These are phyloP conservation scores for Xylariaceae sp. DNA, from an alignment of 2,329 filamentous ascomycete species.

Conservation along the genomic window DNA sequence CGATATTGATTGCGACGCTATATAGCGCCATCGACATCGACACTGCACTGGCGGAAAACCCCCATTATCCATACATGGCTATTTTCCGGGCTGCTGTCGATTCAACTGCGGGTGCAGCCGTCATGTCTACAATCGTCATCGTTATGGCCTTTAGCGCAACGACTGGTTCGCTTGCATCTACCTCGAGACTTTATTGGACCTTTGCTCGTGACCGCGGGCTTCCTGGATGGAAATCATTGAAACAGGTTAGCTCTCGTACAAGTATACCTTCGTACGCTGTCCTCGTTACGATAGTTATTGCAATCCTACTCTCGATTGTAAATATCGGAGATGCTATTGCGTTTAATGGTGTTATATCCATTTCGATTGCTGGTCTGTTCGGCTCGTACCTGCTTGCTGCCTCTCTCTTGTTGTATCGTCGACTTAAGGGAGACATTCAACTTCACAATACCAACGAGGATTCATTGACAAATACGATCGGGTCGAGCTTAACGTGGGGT, in stretches of 20 bases:
- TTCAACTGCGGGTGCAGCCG: conserved; percentile 50
- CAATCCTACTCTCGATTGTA: conserved; percentile 28
- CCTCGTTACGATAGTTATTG: conserved; percentile 20
- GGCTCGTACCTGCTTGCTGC: conserved; percentile 29
- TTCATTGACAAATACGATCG: too few species aligned
- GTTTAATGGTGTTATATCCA: conserved; percentile 30
- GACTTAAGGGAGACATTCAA: conserved; percentile 36
- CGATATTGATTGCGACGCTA: conserved; percentile 11
- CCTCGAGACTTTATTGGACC: conserved; percentile 60
- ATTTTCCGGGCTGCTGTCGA: conserved; percentile 41
- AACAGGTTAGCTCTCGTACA: conserved; percentile 26
- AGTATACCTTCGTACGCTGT: conserved; percentile 28
- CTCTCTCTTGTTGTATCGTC: conserved; percentile 42
- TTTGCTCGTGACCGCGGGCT: conserved; percentile 41
- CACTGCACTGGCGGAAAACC: not conserved
- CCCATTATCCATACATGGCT: conserved; percentile 1
- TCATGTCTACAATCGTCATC: conserved; percentile 54
- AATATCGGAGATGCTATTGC: conserved; percentile 28
- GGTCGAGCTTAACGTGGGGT: too few species aligned
- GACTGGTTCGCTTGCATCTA: conserved; percentile 58
- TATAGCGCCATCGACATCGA: conserved; percentile 17
- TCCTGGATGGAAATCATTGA: conserved; percentile 26
- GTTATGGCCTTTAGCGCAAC: conserved; percentile 52
- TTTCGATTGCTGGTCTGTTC: conserved; percentile 29
- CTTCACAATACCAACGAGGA: conserved; percentile 11